These are phyloP conservation scores for Monilinia laxa DNA, from an alignment of 2,329 filamentous ascomycete genomes.

Conservation along the genomic window DNA sequence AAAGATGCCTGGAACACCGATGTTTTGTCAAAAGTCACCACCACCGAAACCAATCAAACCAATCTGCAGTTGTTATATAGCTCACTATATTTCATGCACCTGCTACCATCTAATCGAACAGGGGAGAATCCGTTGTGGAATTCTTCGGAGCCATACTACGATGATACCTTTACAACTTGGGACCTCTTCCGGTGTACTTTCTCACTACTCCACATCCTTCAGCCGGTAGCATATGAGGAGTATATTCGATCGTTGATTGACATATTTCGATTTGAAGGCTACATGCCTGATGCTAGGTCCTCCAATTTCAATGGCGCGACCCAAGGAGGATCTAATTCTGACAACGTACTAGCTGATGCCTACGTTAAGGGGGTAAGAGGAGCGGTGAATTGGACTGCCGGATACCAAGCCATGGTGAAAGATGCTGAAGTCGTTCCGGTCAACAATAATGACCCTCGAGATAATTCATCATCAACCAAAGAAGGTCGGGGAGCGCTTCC, in stretches of 20 bases:
- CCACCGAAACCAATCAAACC: constrained; percentile 54
- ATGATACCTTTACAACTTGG: constrained; percentile 71
- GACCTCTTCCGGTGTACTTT: constrained; percentile 61
- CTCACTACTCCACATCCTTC: constrained; percentile 62
- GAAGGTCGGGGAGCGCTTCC: constrained; percentile 67
- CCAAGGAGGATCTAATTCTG: constrained; percentile 68
- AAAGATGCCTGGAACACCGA: constrained; percentile 59
- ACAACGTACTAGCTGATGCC: constrained; percentile 71
- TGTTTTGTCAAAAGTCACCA: constrained; percentile 63
- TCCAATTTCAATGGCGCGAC: constrained; percentile 68
- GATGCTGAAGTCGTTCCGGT: constrained; percentile 62
- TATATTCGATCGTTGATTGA: constrained; percentile 67
- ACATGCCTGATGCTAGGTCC: constrained; percentile 63
- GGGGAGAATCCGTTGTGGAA: constrained; percentile 67
- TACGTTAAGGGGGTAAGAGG: constrained; percentile 65
- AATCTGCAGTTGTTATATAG: constrained; percentile 64
- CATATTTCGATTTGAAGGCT: constrained; percentile 64
- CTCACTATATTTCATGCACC: constrained; percentile 55
- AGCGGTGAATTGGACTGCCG: constrained; percentile 61
- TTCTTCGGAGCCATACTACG: constrained; percentile 65
- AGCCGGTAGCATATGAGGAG: constrained; percentile 62
- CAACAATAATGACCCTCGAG: constrained; percentile 55
- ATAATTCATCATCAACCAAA: constrained; percentile 59
- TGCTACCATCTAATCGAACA: constrained; percentile 59
- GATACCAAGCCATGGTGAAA: constrained; percentile 61